A percentile compares a stretch with the other conserved stretches of the same genome.
Evolutionary conservation across 1,284 basidiomycete species (phyloP).

Genomic region (Malassezia restricta): DNA sequence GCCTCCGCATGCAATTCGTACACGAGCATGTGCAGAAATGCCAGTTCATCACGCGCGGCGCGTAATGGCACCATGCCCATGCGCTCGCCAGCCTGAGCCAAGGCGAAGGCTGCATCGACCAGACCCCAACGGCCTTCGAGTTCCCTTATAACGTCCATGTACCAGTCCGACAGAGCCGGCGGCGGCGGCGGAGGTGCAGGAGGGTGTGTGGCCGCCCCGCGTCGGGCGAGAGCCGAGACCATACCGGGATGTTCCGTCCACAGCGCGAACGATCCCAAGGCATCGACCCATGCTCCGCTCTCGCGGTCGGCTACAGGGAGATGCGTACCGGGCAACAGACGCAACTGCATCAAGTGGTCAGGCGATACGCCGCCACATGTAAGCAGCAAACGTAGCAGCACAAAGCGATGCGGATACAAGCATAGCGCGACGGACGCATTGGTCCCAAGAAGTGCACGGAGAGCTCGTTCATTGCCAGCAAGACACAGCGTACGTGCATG

Average conservation of each 20-base stretch:
- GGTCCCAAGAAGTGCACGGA: constrained; percentile 12
- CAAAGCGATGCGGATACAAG: constrained; percentile 12
- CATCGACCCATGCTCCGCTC: constrained; percentile 15
- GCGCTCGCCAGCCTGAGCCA: constrained; percentile 11
- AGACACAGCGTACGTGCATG: constrained; percentile 9
- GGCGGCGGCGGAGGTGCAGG: constrained; percentile 5
- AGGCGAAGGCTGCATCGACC: constrained; percentile 5
- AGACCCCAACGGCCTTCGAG: constrained; percentile 5
- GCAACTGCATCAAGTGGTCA: constrained; percentile 2
- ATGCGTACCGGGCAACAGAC: constrained; percentile 13
- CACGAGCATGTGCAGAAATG: constrained; percentile 5
- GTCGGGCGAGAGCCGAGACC: neutral
- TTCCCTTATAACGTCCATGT: constrained; percentile 5
- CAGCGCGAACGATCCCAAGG: constrained; percentile 2
- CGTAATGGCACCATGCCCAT: constrained; percentile 10
- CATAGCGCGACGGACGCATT: constrained; percentile 10
- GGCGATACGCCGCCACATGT: constrained; percentile 10
- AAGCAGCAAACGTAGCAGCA: constrained; percentile 9
- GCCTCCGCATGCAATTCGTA: neutral
- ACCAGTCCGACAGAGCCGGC: constrained; percentile 10
- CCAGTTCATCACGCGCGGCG: constrained; percentile 6
- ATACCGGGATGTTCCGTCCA: constrained; percentile 14
- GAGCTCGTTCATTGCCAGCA: constrained; percentile 10
- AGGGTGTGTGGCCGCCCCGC: neutral
- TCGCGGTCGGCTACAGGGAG: constrained; percentile 15